Percentiles rank a stretch among this genome's conserved stretches.
Evolutionary conservation across 352 stramenopile genomes (phyloP).

Genomic region (Phytophthora megakarya): DNA sequence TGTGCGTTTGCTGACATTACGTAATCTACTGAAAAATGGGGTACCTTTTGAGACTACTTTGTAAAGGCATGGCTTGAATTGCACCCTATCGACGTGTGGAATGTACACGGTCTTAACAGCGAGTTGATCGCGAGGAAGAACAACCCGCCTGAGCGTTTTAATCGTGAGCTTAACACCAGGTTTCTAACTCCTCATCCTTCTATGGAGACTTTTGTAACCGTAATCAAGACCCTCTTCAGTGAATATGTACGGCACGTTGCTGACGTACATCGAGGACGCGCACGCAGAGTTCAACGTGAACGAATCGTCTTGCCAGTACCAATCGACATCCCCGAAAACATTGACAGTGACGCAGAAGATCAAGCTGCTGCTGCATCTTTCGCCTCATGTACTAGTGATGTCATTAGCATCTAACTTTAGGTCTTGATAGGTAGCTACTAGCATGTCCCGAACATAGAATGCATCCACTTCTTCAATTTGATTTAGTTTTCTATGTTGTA

Average conservation of each 20-base stretch:
- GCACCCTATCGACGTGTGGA: constrained; percentile 8
- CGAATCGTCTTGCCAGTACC: background rate
- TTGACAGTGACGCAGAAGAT: background rate
- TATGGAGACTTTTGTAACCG: constrained; percentile 3
- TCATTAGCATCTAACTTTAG: too few species aligned
- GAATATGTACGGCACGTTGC: background rate
- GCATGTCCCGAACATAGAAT: background rate
- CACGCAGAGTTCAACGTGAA: too few species aligned
- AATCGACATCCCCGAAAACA: background rate
- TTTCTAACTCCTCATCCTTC: too few species aligned
- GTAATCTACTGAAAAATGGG: background rate
- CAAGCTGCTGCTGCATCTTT: background rate
- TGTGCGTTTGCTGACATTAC: background rate
- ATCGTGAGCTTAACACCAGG: constrained; percentile 1
- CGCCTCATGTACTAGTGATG: background rate
- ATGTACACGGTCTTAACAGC: too few species aligned
- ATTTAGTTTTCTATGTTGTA: background rate
- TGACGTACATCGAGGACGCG: background rate
- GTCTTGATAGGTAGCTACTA: background rate
- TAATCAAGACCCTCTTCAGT: background rate
- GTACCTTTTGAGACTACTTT: constrained; percentile 7
- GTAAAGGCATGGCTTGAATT: background rate
- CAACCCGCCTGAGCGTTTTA: constrained; percentile 3
- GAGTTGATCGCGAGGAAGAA: constrained; percentile 28
- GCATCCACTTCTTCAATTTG: too few species aligned